Percentiles rank a stretch among this genome's conserved stretches.
Conservation (phyloP, 2,329 filamentous ascomycete genomes). For the Periconia digitata region DNA sequence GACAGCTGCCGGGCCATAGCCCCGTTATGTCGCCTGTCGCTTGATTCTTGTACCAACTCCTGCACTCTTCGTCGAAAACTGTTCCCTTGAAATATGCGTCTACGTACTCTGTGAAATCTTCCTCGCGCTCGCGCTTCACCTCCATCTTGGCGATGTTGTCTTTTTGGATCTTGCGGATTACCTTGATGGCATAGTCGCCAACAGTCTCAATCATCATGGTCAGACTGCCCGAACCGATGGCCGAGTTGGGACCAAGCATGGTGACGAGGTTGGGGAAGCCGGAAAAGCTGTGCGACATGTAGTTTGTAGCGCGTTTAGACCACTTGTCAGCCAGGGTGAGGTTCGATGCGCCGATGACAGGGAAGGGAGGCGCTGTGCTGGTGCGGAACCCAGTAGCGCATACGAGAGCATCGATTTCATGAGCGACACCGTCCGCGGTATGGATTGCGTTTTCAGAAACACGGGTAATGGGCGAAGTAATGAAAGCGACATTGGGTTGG, state of each 20-base stretch:
- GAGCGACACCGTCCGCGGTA: constrained; percentile 43
- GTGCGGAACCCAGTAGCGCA: constrained; percentile 51
- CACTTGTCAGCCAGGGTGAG: constrained; percentile 37
- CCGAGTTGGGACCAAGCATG: constrained; percentile 47
- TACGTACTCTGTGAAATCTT: constrained; percentile 33
- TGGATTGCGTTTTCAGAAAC: constrained; percentile 43
- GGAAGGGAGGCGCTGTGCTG: constrained; percentile 43
- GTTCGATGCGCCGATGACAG: constrained; percentile 32
- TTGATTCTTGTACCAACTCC: constrained; percentile 39
- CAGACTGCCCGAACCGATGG: constrained; percentile 43
- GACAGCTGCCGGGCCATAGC: constrained; percentile 36
- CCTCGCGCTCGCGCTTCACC: constrained; percentile 25
- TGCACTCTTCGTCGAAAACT: constrained; percentile 37
- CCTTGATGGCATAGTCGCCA: constrained; percentile 43
- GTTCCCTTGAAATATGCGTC: constrained; percentile 38
- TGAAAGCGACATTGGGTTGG: constrained; percentile 42
- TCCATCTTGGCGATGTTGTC: constrained; percentile 45
- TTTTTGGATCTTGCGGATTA: constrained; percentile 46
- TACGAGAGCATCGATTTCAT: constrained; percentile 47
- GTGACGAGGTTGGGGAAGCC: constrained; percentile 45
- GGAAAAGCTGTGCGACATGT: constrained; percentile 32
- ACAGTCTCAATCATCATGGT: constrained; percentile 47
- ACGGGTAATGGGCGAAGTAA: constrained; percentile 37
- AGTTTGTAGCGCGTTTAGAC: constrained; percentile 33
- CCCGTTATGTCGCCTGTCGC: constrained; percentile 29